phyloP scores from a whole-genome alignment of 2,329 filamentous ascomycete species.

The Fusarium cyanostomum region DNA sequence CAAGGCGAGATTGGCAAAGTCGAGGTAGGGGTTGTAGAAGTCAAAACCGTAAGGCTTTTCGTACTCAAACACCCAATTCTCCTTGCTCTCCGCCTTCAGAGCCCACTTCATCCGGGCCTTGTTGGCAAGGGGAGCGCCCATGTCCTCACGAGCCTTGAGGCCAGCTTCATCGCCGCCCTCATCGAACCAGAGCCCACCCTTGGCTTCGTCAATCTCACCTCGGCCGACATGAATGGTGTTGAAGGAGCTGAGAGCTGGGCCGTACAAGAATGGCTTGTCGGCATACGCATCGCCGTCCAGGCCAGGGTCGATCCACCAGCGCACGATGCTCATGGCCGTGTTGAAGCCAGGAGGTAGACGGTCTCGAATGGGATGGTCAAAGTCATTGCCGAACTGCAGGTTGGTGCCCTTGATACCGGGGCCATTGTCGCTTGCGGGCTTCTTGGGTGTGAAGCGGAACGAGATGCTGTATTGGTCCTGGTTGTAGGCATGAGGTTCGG shows the following conservation, averaged over 20 bases:
- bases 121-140: constrained; percentile 62
- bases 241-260: constrained; percentile 81
- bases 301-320: constrained; percentile 91
- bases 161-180: constrained; percentile 72
- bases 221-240: constrained; percentile 77
- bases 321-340: constrained; percentile 84
- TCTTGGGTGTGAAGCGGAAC: constrained; percentile 80
- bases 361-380: constrained; percentile 89
- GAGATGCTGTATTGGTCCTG: constrained; percentile 86
- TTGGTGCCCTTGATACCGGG: constrained; percentile 72
- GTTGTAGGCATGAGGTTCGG: constrained; percentile 70
- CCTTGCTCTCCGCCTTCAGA: constrained; percentile 58
- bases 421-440: constrained; percentile 33
- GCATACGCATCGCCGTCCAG: constrained; percentile 90
- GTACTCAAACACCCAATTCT: constrained; percentile 64
- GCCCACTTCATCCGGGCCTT: constrained; percentile 70
- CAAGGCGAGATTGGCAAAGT: constrained; percentile 79
- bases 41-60: constrained; percentile 63
- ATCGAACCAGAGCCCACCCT: constrained; percentile 66
- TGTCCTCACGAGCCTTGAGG: constrained; percentile 53
- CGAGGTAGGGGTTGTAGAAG: constrained; percentile 93
- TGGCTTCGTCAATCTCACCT: constrained; percentile 56
- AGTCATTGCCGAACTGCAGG: constrained; percentile 94
- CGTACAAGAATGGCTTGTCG: constrained; percentile 86
- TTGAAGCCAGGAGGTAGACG: constrained; percentile 86